phyloP scores from a whole-genome alignment of 495 filamentous ascomycete genomes.

The Parathielavia appendiculata region DNA sequence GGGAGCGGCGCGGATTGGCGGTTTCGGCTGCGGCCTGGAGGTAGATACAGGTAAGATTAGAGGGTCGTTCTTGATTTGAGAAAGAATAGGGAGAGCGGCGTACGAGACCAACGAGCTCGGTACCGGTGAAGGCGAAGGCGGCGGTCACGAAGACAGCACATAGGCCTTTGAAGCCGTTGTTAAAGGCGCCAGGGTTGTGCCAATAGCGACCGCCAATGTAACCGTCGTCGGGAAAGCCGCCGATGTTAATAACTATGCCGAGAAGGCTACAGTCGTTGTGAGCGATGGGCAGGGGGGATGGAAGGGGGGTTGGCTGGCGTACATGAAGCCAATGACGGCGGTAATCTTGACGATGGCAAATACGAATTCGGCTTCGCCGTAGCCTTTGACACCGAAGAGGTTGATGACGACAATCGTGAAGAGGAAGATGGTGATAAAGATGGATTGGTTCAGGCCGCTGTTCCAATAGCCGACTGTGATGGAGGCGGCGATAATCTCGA shows the following conservation, averaged over 20 bases:
- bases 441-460: conserved; percentile 57
- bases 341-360: conserved; percentile 83
- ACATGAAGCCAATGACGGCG: conserved; percentile 87
- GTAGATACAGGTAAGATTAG: no score
- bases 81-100: no score
- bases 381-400: conserved; percentile 78
- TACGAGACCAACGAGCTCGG: conserved; percentile 79
- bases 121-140: conserved; percentile 87
- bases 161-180: conserved; percentile 90
- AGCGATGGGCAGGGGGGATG: not conserved
- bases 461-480: conserved; percentile 89
- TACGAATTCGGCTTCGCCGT: conserved; percentile 87
- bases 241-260: conserved; percentile 71
- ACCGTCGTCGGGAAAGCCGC: conserved; percentile 65
- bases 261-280: conserved; percentile 52
- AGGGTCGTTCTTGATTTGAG: no score
- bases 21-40: conserved; percentile 71
- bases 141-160: conserved; percentile 92
- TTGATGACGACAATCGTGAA: conserved; percentile 71
- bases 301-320: conserved; percentile 33
- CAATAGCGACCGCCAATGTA: conserved; percentile 86
- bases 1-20: conserved; percentile 76
- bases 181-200: conserved; percentile 79
- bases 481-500: conserved; percentile 87
- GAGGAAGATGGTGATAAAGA: conserved; percentile 85